These are phyloP conservation scores for Pestalotiopsis sp. DNA, from an alignment of 2,329 filamentous ascomycete genomes.

Conservation along the genomic window DNA sequence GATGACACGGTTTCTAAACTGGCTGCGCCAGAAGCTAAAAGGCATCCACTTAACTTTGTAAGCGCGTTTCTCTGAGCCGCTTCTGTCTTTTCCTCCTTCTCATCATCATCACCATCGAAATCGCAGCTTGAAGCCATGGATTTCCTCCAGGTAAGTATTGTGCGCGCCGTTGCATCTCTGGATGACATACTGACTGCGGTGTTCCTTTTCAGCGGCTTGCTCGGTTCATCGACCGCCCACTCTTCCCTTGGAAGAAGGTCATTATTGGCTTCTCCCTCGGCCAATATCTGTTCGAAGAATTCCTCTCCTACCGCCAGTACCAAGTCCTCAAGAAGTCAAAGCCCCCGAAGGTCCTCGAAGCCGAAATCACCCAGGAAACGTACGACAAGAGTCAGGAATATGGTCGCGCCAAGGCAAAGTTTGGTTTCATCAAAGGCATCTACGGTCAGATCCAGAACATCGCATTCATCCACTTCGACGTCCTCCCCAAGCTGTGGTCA, in stretches of 20 bases:
- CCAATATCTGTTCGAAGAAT: slow-evolving; percentile 88
- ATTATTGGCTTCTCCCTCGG: slow-evolving; percentile 93
- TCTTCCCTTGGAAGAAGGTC: slow-evolving; percentile 97
- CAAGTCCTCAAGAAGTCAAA: slow-evolving; percentile 78
- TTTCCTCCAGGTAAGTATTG: slow-evolving; percentile 6
- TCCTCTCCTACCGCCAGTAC: slow-evolving; percentile 90
- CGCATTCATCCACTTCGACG: slow-evolving; percentile 85
- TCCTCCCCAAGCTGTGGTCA: slow-evolving; percentile 89
- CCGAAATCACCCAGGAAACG: slow-evolving; percentile 85
- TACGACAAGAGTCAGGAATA: slow-evolving; percentile 97
- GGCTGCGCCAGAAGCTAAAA: slow-evolving; percentile 19
- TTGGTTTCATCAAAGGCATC: slow-evolving; percentile 77
- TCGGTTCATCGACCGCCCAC: slow-evolving; percentile 83
- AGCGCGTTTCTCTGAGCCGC: background rate
- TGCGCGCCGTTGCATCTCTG: too few species aligned
- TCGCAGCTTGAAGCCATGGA: background rate
- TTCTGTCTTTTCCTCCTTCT: background rate
- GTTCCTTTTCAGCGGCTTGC: slow-evolving; percentile 65
- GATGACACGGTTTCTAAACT: slow-evolving; percentile 18
- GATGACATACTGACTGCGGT: slow-evolving; percentile 4
- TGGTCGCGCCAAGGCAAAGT: slow-evolving; percentile 93
- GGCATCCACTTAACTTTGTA: slow-evolving; percentile 2
- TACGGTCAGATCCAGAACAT: slow-evolving; percentile 89
- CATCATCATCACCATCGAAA: slow-evolving; percentile 7
- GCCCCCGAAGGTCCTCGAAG: slow-evolving; percentile 83